Evolutionary conservation across 1,284 basidiomycete species (phyloP), one percentile per base, ranked within the genome.

Genomic region (Trichosporon inkin): DNA sequence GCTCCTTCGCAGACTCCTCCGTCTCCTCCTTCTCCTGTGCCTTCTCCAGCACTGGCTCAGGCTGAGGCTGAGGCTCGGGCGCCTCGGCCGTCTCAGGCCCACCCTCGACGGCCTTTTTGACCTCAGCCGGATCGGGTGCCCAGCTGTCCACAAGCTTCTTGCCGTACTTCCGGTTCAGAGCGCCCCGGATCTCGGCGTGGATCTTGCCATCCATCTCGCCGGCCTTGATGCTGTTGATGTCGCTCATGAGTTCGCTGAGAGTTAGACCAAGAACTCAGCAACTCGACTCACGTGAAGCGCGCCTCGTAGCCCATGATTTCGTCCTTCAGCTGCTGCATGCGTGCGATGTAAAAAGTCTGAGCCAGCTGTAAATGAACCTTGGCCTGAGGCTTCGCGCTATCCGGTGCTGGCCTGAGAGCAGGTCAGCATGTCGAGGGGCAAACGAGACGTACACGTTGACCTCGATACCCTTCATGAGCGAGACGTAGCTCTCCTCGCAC

Each of bases 261-360:
- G 56, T 60, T 28, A 63, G 56, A 19, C 19, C n/a, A 19, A 32
- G 11, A n/a, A 10, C 28, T 16, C 20, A 34, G 49, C 51, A 14
- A 13, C 14, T 16, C 11, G 35, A 78, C 81, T 40, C 67, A 89
- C 90, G 85, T 89, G 82, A 92, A 94, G 59, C 83, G 85, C 22
- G 78, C 71, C 77, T 94, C 91, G 71, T 91, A 88, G 1, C 79
- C 81, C 41, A 82, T 71, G 51, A 94, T 90, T 47, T 85, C 80
- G 19, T 81, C 80, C 59, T 84, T 84, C 5, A 94, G 80, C 69
- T 93, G 88, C 36, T 82, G 73, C 53, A 90, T 80, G 17, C 90
- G 86, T 3, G 82, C 81, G 38, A 82, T 75, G 71, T 89, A 92
- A 74, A 86, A 84, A 54, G 82, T 86, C 68, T 87, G 84, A 1